Conservation (phyloP, 2,329 filamentous ascomycete species). For the Apiospora phragmitis region DNA sequence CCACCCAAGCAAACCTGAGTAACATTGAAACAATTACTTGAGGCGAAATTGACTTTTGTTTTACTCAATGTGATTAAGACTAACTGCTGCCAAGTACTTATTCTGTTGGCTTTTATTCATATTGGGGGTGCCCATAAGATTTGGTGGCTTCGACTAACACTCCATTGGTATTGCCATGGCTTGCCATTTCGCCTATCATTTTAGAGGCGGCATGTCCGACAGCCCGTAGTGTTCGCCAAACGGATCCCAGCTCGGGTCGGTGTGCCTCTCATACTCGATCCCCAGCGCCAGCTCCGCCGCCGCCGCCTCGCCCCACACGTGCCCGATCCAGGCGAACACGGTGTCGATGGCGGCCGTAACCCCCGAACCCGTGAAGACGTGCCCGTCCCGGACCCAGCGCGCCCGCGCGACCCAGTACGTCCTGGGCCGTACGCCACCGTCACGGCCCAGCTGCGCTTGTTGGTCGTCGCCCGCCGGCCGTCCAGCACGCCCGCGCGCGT, state of each 20-base stretch:
- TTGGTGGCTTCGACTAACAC: neutral
- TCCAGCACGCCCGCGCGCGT: conserved; percentile 62
- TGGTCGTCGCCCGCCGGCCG: conserved; percentile 63
- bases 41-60: neutral
- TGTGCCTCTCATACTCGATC: conserved; percentile 60
- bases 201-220: neutral
- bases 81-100: neutral
- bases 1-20: too few species aligned
- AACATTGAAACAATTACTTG: neutral
- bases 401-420: conserved; percentile 63
- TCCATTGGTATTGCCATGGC: neutral
- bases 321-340: conserved; percentile 57
- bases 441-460: conserved; percentile 46
- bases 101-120: neutral
- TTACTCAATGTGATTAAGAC: neutral
- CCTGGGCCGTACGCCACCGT: conserved; percentile 38
- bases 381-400: conserved; percentile 65
- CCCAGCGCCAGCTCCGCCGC: conserved; percentile 48
- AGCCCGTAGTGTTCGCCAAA: conserved; percentile 39
- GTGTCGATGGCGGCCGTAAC: conserved; percentile 57
- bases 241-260: conserved; percentile 51
- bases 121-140: neutral
- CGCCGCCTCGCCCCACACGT: conserved; percentile 52
- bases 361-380: conserved; percentile 67
- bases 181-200: neutral